These are phyloP conservation scores for Plantago elongata DNA, from an alignment of 257 asterid species.

Conservation along the genomic window DNA sequence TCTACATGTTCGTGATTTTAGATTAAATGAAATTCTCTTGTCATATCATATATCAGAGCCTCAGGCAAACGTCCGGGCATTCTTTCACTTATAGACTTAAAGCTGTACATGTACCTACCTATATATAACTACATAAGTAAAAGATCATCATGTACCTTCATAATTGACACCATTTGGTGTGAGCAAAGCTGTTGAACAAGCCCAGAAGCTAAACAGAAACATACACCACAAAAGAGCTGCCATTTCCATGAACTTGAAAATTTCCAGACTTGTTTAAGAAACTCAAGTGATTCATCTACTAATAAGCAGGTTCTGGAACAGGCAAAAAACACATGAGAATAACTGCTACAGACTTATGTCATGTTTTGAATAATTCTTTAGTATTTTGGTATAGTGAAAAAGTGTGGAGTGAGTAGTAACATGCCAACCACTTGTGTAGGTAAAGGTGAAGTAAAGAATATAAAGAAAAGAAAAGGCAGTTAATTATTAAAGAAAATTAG, in stretches of 20 bases:
- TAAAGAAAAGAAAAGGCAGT: slow-evolving; percentile 21
- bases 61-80: too few relatives aligned
- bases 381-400: slow-evolving; percentile 34
- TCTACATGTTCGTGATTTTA: too few relatives aligned
- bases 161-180: slow-evolving; percentile 83
- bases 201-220: slow-evolving; percentile 38
- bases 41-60: too few relatives aligned
- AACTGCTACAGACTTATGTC: slow-evolving; percentile 5
- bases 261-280: slow-evolving; percentile 14
- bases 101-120: too few relatives aligned
- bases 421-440: slow-evolving; percentile 55
- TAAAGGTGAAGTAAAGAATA: slow-evolving; percentile 58
- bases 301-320: slow-evolving; percentile 12
- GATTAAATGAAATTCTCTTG: too few relatives aligned
- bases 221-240: slow-evolving; percentile 28
- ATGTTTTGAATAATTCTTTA: not conserved
- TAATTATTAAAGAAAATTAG: slow-evolving; percentile 16
- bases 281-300: slow-evolving; percentile 4
- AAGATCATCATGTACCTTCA: slow-evolving; percentile 49
- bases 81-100: too few relatives aligned
- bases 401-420: slow-evolving; percentile 35
- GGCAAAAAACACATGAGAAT: slow-evolving; percentile 20
- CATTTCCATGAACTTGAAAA: slow-evolving; percentile 17
- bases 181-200: slow-evolving; percentile 52
- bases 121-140: too few relatives aligned